Percentiles rank a stretch among this genome's conserved stretches.
These are phyloP conservation scores for Zymoseptoria passerinii DNA, from an alignment of 2,329 filamentous ascomycete species.

Conservation along the genomic window DNA sequence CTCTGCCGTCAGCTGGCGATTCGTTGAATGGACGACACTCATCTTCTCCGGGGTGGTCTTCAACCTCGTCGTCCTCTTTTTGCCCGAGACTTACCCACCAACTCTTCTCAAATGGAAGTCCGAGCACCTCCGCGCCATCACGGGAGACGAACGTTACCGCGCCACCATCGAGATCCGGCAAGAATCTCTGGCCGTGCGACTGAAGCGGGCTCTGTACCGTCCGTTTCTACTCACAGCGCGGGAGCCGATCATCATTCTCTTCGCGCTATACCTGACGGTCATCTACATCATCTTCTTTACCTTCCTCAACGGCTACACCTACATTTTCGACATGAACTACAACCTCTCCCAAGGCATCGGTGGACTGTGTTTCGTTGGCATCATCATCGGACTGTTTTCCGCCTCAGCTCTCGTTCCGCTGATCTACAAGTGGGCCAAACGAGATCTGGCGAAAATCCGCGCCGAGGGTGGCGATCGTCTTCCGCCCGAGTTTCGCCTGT, in stretches of 20 bases:
- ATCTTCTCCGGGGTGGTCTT: slow-evolving; percentile 27
- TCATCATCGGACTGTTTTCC: slow-evolving; percentile 11
- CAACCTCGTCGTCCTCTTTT: slow-evolving; percentile 32
- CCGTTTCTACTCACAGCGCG: slow-evolving; percentile 35
- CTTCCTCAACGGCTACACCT: slow-evolving; percentile 45
- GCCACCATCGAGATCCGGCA: slow-evolving; percentile 40
- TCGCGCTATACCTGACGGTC: slow-evolving; percentile 45
- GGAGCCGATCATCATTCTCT: slow-evolving; percentile 34
- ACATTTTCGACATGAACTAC: slow-evolving; percentile 36
- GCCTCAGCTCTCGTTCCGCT: slow-evolving; percentile 10
- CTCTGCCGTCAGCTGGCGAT: slow-evolving; percentile 37
- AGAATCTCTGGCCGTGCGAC: slow-evolving; percentile 31
- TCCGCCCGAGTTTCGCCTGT: slow-evolving; percentile 47
- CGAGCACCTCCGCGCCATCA: slow-evolving; percentile 23
- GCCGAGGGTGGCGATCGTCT: slow-evolving; percentile 33
- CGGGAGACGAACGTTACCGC: slow-evolving; percentile 39
- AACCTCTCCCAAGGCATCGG: slow-evolving; percentile 8
- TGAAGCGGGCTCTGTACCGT: slow-evolving; percentile 33
- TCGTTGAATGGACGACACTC: slow-evolving; percentile 36
- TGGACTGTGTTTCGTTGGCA: slow-evolving; percentile 13
- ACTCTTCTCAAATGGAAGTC: slow-evolving; percentile 32
- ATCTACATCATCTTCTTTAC: slow-evolving; percentile 48
- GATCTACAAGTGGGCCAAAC: slow-evolving; percentile 16
- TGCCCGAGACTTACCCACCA: slow-evolving; percentile 45
- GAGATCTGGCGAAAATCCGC: slow-evolving; percentile 10